Evolutionary conservation across 352 stramenopile species (phyloP), one percentile per base, ranked within the genome.

Genomic region (Globisporangium solare): DNA sequence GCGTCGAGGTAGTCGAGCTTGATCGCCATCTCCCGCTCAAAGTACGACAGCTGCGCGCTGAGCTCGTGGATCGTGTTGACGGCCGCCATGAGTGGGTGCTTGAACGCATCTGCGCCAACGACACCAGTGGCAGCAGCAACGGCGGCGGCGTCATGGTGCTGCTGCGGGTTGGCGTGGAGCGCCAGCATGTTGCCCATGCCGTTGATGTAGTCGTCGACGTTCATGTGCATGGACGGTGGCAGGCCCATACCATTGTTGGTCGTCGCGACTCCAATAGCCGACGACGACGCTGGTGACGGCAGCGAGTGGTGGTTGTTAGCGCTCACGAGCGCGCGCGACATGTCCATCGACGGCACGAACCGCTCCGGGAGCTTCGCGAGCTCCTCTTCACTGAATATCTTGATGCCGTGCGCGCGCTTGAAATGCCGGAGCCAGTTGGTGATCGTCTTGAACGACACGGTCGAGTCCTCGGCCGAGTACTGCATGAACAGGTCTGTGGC

Each of bases 401-500:
- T 86, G 51, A 91, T 73, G 15, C 71, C 64, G 56, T 91, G 75
- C 11, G 76, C 76, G 39, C 73, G 71, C 59, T 87, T 86, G 53
- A 91, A 91, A 40, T 89, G 72, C 11, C 74, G 67, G 45, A 91
- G 46, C 81, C 81, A 91, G 27, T 75, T 76, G 51, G 60, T 63
- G 41, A 86, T 68, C 1, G 67, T 64, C 32, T 82, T 76, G 35
- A 76, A 63, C 39, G 76, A 73, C 27, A 75, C 58, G 27, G 62
- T 67, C 1, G 64, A 10, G 47, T 79, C 64, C 8, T 79, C 69
- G 1, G 52, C 58, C 17, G 76, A 59, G 54, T 88, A 91, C 56
- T 92, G 83, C 67, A 76, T 68, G 48, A 93, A 88, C 4, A 93
- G 66, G 12, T 90, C 79, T 6, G 72, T 70, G 18, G 75, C 72